Conservation (phyloP, 1,284 basidiomycete species). For the Boletus semigastroideus region DNA sequence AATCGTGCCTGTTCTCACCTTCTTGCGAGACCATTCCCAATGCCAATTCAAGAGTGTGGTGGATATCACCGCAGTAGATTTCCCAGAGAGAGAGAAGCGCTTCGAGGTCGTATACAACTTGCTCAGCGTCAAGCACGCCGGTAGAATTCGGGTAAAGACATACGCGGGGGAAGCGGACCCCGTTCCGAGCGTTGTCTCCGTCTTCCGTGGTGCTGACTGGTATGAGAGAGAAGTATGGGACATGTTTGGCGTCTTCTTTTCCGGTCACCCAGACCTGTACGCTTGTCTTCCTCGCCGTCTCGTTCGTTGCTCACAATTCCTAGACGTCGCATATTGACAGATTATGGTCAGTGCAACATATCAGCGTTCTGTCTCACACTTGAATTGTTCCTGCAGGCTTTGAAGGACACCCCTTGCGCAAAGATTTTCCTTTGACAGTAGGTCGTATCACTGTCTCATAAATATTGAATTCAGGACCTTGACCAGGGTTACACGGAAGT, state of each 20-base stretch:
- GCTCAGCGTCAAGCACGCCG: constrained; percentile 73
- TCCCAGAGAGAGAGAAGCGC: constrained; percentile 88
- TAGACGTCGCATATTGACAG: constrained; percentile 94
- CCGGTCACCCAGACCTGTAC: constrained; percentile 93
- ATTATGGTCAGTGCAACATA: constrained; percentile 71
- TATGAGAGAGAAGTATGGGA: constrained; percentile 99
- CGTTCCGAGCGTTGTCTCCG: constrained; percentile 78
- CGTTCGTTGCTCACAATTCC: constrained; percentile 14
- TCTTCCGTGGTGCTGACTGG: constrained; percentile 97
- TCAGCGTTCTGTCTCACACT: constrained; percentile 1
- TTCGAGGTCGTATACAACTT: constrained; percentile 99
- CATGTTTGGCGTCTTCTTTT: constrained; percentile 97
- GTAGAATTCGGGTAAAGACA: constrained; percentile 95
- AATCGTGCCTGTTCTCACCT: constrained; percentile 85
- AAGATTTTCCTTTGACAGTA: constrained; percentile 96
- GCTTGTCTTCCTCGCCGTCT: constrained; percentile 30
- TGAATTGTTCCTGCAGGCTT: constrained; percentile 61
- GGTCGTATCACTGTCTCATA: constrained; percentile 24
- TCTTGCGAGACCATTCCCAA: constrained; percentile 95
- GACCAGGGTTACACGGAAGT: constrained; percentile 92
- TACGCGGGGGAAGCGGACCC: constrained; percentile 96
- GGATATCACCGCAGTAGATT: constrained; percentile 96
- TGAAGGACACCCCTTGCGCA: constrained; percentile 96
- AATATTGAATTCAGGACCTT: constrained; percentile 1
- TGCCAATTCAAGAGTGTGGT: constrained; percentile 93